Evolutionary conservation across 2,329 filamentous ascomycete genomes (phyloP).

Genomic region (Acarospora socialis): DNA sequence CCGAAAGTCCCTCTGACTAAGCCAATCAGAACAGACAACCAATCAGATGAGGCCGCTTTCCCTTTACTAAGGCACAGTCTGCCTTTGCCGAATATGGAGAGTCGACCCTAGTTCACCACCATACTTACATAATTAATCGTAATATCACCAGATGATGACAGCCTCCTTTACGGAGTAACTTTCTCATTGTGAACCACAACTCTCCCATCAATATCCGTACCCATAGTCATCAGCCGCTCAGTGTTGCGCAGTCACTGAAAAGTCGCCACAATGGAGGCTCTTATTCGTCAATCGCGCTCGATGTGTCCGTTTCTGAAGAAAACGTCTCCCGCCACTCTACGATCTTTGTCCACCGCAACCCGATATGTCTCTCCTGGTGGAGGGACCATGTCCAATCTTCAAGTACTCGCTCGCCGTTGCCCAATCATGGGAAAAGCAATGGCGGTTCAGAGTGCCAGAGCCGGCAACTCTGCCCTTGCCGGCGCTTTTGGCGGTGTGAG

Average conservation of each 20-base stretch:
- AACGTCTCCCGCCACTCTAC: conserved; percentile 80
- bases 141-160: neutral
- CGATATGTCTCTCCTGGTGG: conserved; percentile 61
- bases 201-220: neutral
- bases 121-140: neutral
- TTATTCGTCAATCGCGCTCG: conserved; percentile 86
- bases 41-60: too few relatives aligned
- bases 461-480: conserved; percentile 30
- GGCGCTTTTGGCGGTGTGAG: conserved; percentile 36
- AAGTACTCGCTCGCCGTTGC: conserved; percentile 85
- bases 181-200: neutral
- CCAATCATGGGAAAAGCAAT: conserved; percentile 98
- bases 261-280: conserved; percentile 59
- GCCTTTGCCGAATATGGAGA: too few relatives aligned
- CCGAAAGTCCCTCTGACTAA: too few relatives aligned
- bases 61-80: too few relatives aligned
- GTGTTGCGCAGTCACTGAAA: neutral
- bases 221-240: neutral
- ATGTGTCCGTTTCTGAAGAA: conserved; percentile 97
- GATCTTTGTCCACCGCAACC: conserved; percentile 61
- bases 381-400: conserved; percentile 91
- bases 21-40: too few relatives aligned
- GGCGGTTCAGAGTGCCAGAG: conserved; percentile 46
- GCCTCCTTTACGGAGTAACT: neutral
- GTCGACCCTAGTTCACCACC: too few relatives aligned